Evolutionary conservation across 139 green algal genomes (phyloP), one percentile per base, ranked within the genome.

Genomic region (Diplosphaera chodatii): DNA sequence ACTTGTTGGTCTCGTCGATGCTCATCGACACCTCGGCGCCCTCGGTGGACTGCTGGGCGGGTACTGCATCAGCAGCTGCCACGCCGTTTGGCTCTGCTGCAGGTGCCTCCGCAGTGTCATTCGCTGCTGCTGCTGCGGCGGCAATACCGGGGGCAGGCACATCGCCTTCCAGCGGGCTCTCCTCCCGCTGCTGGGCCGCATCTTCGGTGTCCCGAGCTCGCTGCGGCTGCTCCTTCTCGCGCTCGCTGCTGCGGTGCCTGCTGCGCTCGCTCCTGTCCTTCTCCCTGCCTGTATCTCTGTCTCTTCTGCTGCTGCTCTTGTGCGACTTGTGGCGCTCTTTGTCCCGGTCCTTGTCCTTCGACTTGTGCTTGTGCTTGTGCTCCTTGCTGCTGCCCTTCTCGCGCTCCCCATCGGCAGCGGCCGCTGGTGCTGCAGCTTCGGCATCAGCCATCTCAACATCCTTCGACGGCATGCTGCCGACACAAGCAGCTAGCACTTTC

Each of bases 1-100:
- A 91, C 88, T 77, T 91, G 83, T 95, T 95, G 2, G 90, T 93
- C 73, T 95, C 90, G 34, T 93, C 87, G 27, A 94, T 84, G 32
- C 74, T 85, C 73, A 95, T 77, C 20, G 74, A 78, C 3, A 90
- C 69, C 65, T 92, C 88, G 4, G 77, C 80, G 41, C 33, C 68
- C 48, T 82, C 66, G 13, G 33, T 70, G 5, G 27, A 32, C 66
- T 83, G 0, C 71, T 48, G 34, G 78, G 64, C 56, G 55, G 69
- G 18, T 69, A 64, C 68, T 69, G 77, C 63, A 37, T 31, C 34
- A 13, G 66, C 18, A 22, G 22, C 34, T 32, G 59, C 27, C 16
- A 22, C 55, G 21, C 22, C 55, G 22, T 63, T 63, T n/a, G 16
- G 22, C 22, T n/a, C 23, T n/a, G 55, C 41, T 13, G 62, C 29